Base-by-base conservation (phyloP, 2,329 filamentous ascomycete species). In the Trichoderma cornu-damae region DNA sequence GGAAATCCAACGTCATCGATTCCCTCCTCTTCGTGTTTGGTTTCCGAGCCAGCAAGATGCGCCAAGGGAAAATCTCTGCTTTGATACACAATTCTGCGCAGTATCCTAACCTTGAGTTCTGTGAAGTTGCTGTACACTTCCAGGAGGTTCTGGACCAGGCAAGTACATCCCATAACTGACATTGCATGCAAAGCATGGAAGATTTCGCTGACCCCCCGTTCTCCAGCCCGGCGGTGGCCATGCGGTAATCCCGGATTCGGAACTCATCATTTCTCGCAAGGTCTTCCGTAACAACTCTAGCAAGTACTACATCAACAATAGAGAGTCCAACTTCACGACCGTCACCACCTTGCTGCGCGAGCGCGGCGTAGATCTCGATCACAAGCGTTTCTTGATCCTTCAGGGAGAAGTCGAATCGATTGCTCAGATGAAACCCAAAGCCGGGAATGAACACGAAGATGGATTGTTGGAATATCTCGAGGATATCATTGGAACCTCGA, bases 361-460 rank as follows among this genome's bases (percentile, higher is more conserved):
- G 20, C 85, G 89, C 22, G 95, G 94, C 2, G 89, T 99, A 14
- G 94, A 99, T 74, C 79, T 99, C 20, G 94, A 99, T 67, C 94
- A 99, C 76, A 99, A 99, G 75, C 89, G 94, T 60, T 99, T 99
- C 75, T 76, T 99, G 54, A 99, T 99, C 68, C 77, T 99, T 9
- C 94, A 99, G 72, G 94, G 94, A 68, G 94, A 99, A 71, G 94
- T 99, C 59, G 94, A 99, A 72, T 96, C 93, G 0, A 99, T 99
- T 69, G 93, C 94, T 6, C 94, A 97, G 73, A 99, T 99, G 94
- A 99, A 99, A 73, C 81, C 95, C 16, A 99, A 99, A 72, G 94
- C 95, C 3, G 86, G 82, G 40, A 93, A 90, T 65, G 94, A 99
- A 70, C 93, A 97, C 68, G 94, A 99, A 60, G 94, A 99, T 67